Conservation (phyloP, 1,284 basidiomycete genomes). For the Sphagnurus paluster region DNA sequence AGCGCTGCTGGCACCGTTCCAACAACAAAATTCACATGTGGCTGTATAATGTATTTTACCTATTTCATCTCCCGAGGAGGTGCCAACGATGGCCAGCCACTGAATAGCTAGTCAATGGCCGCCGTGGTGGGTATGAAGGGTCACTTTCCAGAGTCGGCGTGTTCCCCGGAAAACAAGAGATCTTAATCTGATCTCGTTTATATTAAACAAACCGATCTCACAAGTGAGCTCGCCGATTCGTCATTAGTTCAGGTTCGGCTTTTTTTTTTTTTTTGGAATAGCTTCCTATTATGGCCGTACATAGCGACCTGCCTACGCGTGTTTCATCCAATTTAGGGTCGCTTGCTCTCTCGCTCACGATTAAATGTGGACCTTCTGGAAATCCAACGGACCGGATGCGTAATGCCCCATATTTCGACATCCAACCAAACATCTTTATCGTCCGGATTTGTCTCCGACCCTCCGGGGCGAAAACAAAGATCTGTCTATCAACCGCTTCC, state of each 20-base stretch:
- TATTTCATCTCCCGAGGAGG: too few species aligned
- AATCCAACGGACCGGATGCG: constrained; percentile 18
- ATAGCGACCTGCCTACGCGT: constrained; percentile 37
- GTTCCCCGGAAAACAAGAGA: constrained; percentile 20
- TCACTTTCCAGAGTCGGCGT: constrained; percentile 15
- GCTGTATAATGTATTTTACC: too few species aligned
- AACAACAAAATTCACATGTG: constrained; percentile 19
- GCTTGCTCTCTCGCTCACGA: constrained; percentile 19
- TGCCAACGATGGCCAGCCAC: too few species aligned
- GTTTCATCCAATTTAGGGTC: constrained; percentile 35
- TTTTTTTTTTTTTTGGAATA: constrained; percentile 20
- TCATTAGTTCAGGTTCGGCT: constrained; percentile 15
- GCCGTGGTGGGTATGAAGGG: constrained; percentile 18
- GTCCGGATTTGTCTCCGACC: constrained; percentile 16
- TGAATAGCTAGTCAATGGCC: constrained; percentile 16
- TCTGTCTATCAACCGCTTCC: constrained; percentile 19
- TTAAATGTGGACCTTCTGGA: constrained; percentile 19
- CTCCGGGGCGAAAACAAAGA: constrained; percentile 17
- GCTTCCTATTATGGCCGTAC: constrained; percentile 29
- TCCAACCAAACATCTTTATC: constrained; percentile 3
- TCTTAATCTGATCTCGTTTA: constrained; percentile 14
- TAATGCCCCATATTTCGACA: constrained; percentile 18
- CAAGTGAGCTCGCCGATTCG: too few species aligned
- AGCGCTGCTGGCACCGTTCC: too few species aligned
- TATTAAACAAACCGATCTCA: too few species aligned